Evolutionary conservation across 2,329 filamentous ascomycete genomes (phyloP).

Genomic region (Paecilomyces dactylethromorphus): DNA sequence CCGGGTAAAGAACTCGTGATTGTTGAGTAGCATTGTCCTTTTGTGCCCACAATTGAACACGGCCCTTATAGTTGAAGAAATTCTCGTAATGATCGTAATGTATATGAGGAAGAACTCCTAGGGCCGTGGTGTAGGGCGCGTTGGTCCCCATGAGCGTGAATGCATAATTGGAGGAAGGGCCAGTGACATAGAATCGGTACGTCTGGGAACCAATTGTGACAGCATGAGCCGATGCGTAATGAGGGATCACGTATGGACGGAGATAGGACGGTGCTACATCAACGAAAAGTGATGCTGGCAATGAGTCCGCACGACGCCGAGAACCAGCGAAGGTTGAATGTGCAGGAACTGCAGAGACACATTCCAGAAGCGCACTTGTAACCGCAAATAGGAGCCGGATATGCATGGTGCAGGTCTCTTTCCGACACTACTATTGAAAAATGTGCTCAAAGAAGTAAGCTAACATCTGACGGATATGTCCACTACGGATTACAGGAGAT

Average conservation of each 20-base stretch:
- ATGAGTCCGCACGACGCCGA: too few species aligned
- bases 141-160: conserved; percentile 42
- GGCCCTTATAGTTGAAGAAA: conserved; percentile 41
- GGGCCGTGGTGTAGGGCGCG: conserved; percentile 25
- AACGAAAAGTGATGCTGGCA: conserved; percentile 12
- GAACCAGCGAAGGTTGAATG: too few species aligned
- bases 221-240: conserved; percentile 25
- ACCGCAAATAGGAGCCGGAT: too few species aligned
- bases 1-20: conserved; percentile 35
- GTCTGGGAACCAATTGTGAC: conserved; percentile 31
- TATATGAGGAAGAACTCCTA: conserved; percentile 40
- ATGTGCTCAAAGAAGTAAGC: too few species aligned
- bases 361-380: too few species aligned
- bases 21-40: conserved; percentile 25
- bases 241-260: conserved; percentile 30
- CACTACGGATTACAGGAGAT: too few species aligned
- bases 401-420: too few species aligned
- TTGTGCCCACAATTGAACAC: conserved; percentile 41
- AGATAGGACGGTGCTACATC: conserved; percentile 23
- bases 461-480: too few species aligned
- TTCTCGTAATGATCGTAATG: conserved; percentile 42
- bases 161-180: conserved; percentile 38
- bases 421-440: too few species aligned
- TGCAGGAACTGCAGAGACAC: too few species aligned
- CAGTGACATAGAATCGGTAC: conserved; percentile 40